Evolutionary conservation across 2,329 filamentous ascomycete species (phyloP).

Genomic region (Pseudogymnoascus sp.): DNA sequence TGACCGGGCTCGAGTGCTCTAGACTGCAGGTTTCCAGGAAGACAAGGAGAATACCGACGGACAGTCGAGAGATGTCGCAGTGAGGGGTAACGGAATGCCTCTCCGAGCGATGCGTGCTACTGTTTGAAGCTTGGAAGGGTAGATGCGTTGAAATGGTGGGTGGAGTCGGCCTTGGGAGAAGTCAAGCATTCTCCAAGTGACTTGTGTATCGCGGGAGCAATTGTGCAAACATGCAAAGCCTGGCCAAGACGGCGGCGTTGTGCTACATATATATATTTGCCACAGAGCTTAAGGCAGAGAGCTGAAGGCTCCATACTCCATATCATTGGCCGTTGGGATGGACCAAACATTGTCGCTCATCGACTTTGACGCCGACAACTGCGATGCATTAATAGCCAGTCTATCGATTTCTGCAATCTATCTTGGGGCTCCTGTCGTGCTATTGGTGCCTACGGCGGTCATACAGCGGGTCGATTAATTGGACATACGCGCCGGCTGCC

Average conservation of each 20-base stretch:
- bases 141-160: not conserved
- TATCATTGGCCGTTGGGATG: not conserved
- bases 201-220: not conserved
- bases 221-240: not conserved
- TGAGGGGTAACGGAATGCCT: not conserved
- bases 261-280: conserved; percentile 7
- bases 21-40: not conserved
- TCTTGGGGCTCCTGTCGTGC: not conserved
- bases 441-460: not conserved
- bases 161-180: not conserved
- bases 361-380: not conserved
- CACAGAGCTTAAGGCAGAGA: not conserved
- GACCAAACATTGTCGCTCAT: conserved; percentile 1
- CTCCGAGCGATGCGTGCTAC: not conserved
- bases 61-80: not conserved
- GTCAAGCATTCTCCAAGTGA: not conserved
- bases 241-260: conserved; percentile 3
- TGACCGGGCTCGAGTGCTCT: not conserved
- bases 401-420: conserved; percentile 2
- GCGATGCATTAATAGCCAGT: conserved; percentile 5
- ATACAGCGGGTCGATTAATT: conserved; percentile 3
- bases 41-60: not conserved
- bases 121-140: conserved; percentile 3
- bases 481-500: conserved; percentile 1
- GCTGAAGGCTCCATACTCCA: not conserved